Evolutionary conservation across 495 filamentous ascomycete species (phyloP).

Genomic region (Tuber calosporum): DNA sequence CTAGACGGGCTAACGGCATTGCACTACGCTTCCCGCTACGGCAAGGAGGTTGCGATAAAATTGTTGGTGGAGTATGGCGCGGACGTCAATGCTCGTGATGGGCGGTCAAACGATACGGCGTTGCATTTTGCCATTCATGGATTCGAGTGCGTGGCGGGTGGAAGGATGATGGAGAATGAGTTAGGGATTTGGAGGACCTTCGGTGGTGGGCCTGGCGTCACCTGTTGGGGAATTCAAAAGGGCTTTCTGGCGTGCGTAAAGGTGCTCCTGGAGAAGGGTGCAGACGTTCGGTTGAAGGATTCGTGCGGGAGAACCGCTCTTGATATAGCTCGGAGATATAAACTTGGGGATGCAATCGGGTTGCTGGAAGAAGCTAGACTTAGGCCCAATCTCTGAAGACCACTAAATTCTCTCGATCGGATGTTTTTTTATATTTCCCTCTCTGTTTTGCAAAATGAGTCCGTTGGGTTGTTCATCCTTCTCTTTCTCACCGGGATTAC

Average conservation of each 20-base stretch:
- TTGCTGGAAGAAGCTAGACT: constrained; percentile 1
- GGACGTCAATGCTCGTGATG: neutral
- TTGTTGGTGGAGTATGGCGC: neutral
- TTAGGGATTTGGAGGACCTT: constrained; percentile 2
- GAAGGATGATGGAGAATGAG: neutral
- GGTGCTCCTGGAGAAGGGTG: constrained; percentile 1
- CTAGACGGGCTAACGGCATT: neutral
- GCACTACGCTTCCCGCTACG: constrained; percentile 2
- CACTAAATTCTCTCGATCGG: neutral
- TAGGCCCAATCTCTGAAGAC: neutral
- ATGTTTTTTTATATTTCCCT: neutral
- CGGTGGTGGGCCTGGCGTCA: neutral
- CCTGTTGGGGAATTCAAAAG: neutral
- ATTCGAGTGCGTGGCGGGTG: neutral
- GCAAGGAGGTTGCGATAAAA: neutral
- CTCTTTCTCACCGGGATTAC: neutral
- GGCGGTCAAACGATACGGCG: neutral
- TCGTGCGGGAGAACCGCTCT: neutral
- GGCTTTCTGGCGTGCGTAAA: neutral
- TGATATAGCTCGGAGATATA: constrained; percentile 4
- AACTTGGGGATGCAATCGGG: constrained; percentile 2
- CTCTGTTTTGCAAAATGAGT: neutral
- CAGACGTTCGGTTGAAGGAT: neutral
- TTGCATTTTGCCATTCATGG: constrained; percentile 1
- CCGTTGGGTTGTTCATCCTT: neutral